These are phyloP conservation scores for Lactarius indigo DNA, from an alignment of 768 basidiomycete species.

Conservation along the genomic window DNA sequence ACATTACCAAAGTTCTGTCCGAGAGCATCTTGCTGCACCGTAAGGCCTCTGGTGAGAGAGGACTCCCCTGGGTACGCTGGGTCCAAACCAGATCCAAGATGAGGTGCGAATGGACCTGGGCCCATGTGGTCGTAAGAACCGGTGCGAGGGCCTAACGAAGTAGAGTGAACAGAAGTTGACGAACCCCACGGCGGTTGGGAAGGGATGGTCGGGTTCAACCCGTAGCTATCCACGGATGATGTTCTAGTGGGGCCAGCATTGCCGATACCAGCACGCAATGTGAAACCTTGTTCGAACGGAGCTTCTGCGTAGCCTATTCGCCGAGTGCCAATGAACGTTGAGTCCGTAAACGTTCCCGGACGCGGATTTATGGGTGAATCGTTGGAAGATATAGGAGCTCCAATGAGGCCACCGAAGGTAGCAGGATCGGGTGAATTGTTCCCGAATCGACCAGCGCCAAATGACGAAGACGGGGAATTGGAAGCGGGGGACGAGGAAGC, in stretches of 20 bases:
- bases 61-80: conserved; percentile 15
- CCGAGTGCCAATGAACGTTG: conserved; percentile 11
- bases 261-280: conserved; percentile 11
- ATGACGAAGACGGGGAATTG: conserved; percentile 72
- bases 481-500: conserved; percentile 52
- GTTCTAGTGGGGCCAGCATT: conserved; percentile 13
- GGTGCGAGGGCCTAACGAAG: conserved; percentile 7
- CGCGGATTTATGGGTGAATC: conserved; percentile 18
- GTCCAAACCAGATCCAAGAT: conserved; percentile 15
- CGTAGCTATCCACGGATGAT: conserved; percentile 20
- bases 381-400: conserved; percentile 31
- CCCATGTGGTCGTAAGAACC: conserved; percentile 19
- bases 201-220: conserved; percentile 17
- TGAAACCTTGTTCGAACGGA: conserved; percentile 22
- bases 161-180: conserved; percentile 15
- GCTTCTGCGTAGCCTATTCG: conserved; percentile 20
- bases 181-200: conserved; percentile 16
- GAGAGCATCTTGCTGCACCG: conserved; percentile 18
- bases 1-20: conserved; percentile 14
- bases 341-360: conserved; percentile 17
- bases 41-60: conserved; percentile 14
- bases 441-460: conserved; percentile 59
- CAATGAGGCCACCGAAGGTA: conserved; percentile 47
- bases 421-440: conserved; percentile 69
- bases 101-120: conserved; percentile 15